Evolutionary conservation across 495 filamentous ascomycete species (phyloP).

Genomic region (Terfezia boudieri): DNA sequence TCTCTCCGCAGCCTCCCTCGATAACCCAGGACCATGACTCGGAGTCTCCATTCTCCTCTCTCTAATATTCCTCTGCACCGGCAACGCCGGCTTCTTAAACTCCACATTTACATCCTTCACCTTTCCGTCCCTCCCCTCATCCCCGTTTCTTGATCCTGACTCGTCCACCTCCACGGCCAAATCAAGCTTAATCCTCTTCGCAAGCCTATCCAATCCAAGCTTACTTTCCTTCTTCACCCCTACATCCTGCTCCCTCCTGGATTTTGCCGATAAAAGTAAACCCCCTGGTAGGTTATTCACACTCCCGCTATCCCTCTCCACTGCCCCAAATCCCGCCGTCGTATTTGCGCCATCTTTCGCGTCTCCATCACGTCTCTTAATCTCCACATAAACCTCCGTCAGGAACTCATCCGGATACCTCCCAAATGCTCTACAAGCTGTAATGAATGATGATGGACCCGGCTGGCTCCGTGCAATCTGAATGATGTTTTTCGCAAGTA

Average conservation of each 20-base stretch:
- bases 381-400: conserved; percentile 12
- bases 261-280: conserved; percentile 6
- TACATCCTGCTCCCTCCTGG: conserved; percentile 1
- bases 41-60: conserved; percentile 17
- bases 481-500: conserved; percentile 17
- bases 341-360: neutral
- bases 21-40: conserved; percentile 14
- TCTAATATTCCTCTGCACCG: conserved; percentile 11
- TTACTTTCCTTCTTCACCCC: conserved; percentile 12
- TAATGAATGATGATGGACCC: conserved; percentile 17
- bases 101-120: conserved; percentile 9
- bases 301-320: conserved; percentile 2
- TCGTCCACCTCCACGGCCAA: conserved; percentile 11
- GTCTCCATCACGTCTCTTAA: conserved; percentile 11
- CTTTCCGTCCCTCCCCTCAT: neutral
- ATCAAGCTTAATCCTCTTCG: conserved; percentile 19
- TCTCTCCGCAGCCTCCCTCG: conserved; percentile 12
- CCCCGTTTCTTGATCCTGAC: neutral
- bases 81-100: conserved; percentile 18
- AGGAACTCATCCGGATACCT: conserved; percentile 16
- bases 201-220: conserved; percentile 14
- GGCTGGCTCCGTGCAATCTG: conserved; percentile 18
- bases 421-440: conserved; percentile 16
- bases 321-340: neutral
- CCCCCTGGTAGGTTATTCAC: conserved; percentile 11